Percentiles rank a stretch among this genome's conserved stretches.
Evolutionary conservation across 1,284 basidiomycete species (phyloP).

Genomic region (Ustilago lituana): DNA sequence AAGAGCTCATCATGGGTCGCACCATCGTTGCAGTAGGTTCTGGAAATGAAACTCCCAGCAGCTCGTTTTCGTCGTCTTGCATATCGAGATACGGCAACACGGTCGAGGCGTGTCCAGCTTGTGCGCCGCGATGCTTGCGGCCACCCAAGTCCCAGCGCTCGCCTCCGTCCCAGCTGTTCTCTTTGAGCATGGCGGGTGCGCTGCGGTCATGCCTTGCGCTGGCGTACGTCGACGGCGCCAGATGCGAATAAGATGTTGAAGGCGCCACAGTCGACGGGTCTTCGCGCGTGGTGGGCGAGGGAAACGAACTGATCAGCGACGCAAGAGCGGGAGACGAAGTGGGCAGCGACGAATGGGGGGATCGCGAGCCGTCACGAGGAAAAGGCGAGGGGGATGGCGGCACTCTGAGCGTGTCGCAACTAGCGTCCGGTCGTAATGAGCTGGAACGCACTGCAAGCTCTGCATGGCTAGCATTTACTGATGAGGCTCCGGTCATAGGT

Average conservation of each 20-base stretch:
- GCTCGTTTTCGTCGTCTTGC: slow-evolving; percentile 13
- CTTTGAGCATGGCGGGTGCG: slow-evolving; percentile 8
- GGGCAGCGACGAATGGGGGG: slow-evolving; percentile 7
- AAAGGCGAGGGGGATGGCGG: not conserved
- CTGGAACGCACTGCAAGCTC: slow-evolving; percentile 2
- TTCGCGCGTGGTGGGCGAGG: slow-evolving; percentile 19
- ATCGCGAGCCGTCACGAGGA: not conserved
- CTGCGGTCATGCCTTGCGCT: not conserved
- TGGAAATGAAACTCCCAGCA: not conserved
- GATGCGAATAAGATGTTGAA: not conserved
- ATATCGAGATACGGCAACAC: slow-evolving; percentile 30
- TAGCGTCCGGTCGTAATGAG: not conserved
- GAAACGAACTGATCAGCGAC: slow-evolving; percentile 44
- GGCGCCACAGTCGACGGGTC: not conserved
- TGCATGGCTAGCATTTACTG: not conserved
- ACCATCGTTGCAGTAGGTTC: not conserved
- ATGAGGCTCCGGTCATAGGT: slow-evolving; percentile 1
- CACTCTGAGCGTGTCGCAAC: slow-evolving; percentile 6
- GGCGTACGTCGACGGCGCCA: not conserved
- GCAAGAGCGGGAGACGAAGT: slow-evolving; percentile 31
- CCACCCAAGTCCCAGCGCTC: slow-evolving; percentile 16
- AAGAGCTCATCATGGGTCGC: not conserved
- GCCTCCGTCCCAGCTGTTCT: slow-evolving; percentile 42
- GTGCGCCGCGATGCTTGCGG: slow-evolving; percentile 3
- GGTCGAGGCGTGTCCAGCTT: not conserved